Conservation (phyloP, 257 asterid species). For the Nicotiana attenuata region DNA sequence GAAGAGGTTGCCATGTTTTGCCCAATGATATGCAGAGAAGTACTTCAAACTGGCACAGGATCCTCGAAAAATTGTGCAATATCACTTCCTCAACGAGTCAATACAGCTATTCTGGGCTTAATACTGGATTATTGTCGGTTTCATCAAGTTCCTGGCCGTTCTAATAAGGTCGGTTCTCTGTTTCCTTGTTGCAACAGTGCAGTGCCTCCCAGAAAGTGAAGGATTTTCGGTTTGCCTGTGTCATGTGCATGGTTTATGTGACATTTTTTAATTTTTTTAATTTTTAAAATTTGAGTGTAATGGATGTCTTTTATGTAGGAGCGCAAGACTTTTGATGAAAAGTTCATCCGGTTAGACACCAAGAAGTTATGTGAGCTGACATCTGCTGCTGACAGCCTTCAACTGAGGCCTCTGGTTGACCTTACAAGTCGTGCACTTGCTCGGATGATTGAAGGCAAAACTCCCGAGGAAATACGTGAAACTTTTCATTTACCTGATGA, state of each 20-base stretch:
- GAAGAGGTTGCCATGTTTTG: constrained; percentile 85
- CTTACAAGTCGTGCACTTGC: constrained; percentile 97
- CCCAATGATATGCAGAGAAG: constrained; percentile 81
- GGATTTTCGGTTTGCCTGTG: background rate
- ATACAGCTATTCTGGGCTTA: constrained; percentile 72
- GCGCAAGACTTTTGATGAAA: constrained; percentile 86
- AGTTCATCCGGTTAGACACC: constrained; percentile 84
- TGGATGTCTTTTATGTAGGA: constrained; percentile 40
- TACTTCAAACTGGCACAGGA: constrained; percentile 66
- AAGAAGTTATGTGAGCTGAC: constrained; percentile 92
- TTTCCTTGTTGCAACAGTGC: background rate
- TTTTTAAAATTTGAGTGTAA: background rate
- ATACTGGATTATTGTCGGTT: constrained; percentile 88
- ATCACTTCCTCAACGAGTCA: constrained; percentile 85
- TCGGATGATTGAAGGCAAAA: constrained; percentile 87
- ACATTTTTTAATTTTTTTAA: constrained; percentile 5
- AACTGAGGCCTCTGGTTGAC: constrained; percentile 88
- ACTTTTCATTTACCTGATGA: constrained; percentile 92
- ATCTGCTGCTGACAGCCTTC: constrained; percentile 95
- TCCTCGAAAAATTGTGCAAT: constrained; percentile 80
- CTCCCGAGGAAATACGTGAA: constrained; percentile 90
- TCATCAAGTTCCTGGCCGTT: constrained; percentile 89
- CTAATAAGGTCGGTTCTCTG: constrained; percentile 61
- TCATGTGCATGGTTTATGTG: background rate
- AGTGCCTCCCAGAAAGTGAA: background rate